These are phyloP conservation scores for Boletus sensibilis DNA, from an alignment of 768 basidiomycete species.

Conservation along the genomic window DNA sequence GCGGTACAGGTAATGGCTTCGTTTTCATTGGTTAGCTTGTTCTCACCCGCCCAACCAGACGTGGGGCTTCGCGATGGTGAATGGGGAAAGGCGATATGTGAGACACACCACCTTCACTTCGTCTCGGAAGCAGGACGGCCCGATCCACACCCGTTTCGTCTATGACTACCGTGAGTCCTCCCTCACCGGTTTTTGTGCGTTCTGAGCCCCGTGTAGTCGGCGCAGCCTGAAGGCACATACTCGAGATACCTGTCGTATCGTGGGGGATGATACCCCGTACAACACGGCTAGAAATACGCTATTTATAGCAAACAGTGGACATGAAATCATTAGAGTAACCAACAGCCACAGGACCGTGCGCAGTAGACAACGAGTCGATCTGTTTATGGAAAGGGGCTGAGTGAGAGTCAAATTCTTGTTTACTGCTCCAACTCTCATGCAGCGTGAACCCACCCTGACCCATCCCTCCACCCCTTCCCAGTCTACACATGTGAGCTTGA, in stretches of 20 bases:
- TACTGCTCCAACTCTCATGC: conserved; percentile 10
- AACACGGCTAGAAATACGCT: neutral
- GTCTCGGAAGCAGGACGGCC: conserved; percentile 47
- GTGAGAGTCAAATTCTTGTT: neutral
- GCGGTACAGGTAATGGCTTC: conserved; percentile 52
- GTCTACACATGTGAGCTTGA: conserved; percentile 14
- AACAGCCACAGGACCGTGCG: neutral
- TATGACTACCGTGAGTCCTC: conserved; percentile 65
- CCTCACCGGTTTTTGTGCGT: neutral
- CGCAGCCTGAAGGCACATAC: conserved; percentile 3
- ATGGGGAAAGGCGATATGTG: conserved; percentile 59
- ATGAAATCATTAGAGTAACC: neutral
- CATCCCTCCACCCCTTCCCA: conserved; percentile 6
- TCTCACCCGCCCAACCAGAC: conserved; percentile 26
- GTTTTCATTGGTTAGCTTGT: neutral
- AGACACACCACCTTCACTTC: conserved; percentile 65
- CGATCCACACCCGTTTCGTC: conserved; percentile 52
- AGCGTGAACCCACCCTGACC: neutral
- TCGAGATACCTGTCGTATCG: neutral
- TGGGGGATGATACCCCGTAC: neutral
- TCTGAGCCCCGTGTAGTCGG: conserved; percentile 23
- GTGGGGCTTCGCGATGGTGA: conserved; percentile 65
- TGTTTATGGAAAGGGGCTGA: conserved; percentile 6
- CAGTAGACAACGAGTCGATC: neutral
- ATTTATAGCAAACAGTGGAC: neutral